Conservation (phyloP, 2,329 filamentous ascomycete species). For the Colletotrichum sp. region DNA sequence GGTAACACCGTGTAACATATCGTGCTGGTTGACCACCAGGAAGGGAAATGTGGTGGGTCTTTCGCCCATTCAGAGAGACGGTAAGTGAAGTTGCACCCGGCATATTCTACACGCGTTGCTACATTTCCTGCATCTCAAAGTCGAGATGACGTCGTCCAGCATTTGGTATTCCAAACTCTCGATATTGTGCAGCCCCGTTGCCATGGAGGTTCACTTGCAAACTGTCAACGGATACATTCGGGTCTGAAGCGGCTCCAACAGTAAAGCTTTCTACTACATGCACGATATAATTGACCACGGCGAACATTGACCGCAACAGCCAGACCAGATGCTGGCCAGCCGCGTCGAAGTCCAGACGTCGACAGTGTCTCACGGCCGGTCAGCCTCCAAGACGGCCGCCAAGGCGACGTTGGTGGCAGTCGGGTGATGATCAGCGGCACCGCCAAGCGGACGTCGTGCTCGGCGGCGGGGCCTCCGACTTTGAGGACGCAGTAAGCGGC, state of each 20-base stretch:
- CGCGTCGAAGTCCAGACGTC: background rate
- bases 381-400: slow-evolving; percentile 6
- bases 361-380: background rate
- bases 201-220: background rate
- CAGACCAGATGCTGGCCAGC: background rate
- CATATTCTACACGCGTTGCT: background rate
- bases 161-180: background rate
- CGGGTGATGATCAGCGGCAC: slow-evolving; percentile 2
- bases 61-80: background rate
- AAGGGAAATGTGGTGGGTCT: background rate
- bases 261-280: background rate
- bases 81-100: background rate
- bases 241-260: background rate
- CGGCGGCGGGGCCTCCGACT: slow-evolving; percentile 3
- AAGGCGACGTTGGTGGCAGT: background rate
- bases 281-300: background rate
- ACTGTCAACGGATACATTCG: background rate
- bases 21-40: background rate
- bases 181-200: background rate
- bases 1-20: background rate
- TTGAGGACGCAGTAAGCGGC: background rate
- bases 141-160: background rate
- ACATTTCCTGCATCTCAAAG: background rate
- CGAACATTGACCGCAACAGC: background rate
- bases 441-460: slow-evolving; percentile 8